phyloP scores from a whole-genome alignment of 1,139 yeast species.

The Pichiaceae sp. region DNA sequence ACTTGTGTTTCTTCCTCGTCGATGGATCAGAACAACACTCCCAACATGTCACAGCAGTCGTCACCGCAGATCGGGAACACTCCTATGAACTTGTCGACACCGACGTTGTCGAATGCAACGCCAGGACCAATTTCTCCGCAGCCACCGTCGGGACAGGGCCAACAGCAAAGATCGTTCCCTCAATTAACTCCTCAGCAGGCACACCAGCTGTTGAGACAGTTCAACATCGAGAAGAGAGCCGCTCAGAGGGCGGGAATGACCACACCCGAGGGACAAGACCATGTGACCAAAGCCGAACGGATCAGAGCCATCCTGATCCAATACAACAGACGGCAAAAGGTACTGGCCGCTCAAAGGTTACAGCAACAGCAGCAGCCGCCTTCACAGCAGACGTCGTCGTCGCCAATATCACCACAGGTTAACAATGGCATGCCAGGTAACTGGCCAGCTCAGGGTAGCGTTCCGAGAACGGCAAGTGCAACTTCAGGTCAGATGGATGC shows the following conservation, averaged over 20 bases:
- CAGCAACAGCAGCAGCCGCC: constrained; percentile 8
- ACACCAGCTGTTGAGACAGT: constrained; percentile 51
- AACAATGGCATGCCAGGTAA: constrained; percentile 1
- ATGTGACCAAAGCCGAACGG: constrained; percentile 58
- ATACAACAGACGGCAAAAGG: constrained; percentile 25
- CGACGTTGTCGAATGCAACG: constrained; percentile 2
- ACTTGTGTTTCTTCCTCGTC: not conserved
- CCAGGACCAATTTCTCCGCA: constrained; percentile 2
- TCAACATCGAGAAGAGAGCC: constrained; percentile 53
- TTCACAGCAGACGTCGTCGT: constrained; percentile 14
- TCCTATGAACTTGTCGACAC: constrained; percentile 3
- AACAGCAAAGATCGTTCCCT: constrained; percentile 9
- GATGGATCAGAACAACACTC: not conserved
- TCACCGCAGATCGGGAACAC: constrained; percentile 3
- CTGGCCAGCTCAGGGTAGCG: constrained; percentile 1
- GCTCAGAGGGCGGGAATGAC: constrained; percentile 51
- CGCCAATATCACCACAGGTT: constrained; percentile 10
- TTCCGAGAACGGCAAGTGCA: not conserved
- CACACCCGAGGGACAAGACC: constrained; percentile 63
- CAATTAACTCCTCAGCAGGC: constrained; percentile 36
- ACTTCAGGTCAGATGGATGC: constrained; percentile 2
- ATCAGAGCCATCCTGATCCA: constrained; percentile 39
- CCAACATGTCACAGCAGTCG: constrained; percentile 3
- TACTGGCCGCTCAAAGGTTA: constrained; percentile 19
- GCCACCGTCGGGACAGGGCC: constrained; percentile 3